Evolutionary conservation across 1,284 basidiomycete species (phyloP), one percentile per base, ranked within the genome.

Genomic region (Fistulinella staudtii): DNA sequence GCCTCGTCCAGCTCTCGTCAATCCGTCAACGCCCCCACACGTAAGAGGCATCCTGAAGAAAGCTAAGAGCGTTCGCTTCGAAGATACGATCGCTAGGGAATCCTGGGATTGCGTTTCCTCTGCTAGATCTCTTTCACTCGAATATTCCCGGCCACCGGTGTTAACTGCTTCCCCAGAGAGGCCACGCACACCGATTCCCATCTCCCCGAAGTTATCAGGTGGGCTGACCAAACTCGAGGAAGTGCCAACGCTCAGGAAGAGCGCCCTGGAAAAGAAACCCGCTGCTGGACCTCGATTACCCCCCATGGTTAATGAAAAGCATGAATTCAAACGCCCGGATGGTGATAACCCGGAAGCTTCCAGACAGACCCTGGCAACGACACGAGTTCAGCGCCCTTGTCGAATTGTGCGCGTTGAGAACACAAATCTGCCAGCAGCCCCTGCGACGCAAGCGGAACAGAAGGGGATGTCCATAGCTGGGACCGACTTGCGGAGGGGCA

Each of bases 11-110:
- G 60, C 59, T 25, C 55, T 62, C 25, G 27, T 64, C 39, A 58
- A 45, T 37, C 54, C 58, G n/a, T 63, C 43, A 14, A 62, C 60
- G 11, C 52, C 58, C 15, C 45, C 48, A 8, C 46, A 49, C 4
- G 63, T 66, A 28, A 60, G 52, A 45, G 59, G 60, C 15, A 62
- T 66, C 31, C 36, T 62, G 50, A 62, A 66, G 63, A 62, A 66
- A 42, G 45, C 27, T 25, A 65, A 62, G 50, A 61, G 41, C 15
- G 60, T 62, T 39, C 61, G 64, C 23, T 62, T 66, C 27, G 64
- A 62, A 20, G 64, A 61, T 27, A 14, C 23, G 36, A 36, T 45
- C 22, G n/a, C 5, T 29, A 39, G 27, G 17, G 53, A 48, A 27
- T 21, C 39, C 24, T 34, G 43, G 27, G 43, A 31, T 10, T 17